Conservation (phyloP, 768 basidiomycete species). For the Lepiota brunneoincarnata region DNA sequence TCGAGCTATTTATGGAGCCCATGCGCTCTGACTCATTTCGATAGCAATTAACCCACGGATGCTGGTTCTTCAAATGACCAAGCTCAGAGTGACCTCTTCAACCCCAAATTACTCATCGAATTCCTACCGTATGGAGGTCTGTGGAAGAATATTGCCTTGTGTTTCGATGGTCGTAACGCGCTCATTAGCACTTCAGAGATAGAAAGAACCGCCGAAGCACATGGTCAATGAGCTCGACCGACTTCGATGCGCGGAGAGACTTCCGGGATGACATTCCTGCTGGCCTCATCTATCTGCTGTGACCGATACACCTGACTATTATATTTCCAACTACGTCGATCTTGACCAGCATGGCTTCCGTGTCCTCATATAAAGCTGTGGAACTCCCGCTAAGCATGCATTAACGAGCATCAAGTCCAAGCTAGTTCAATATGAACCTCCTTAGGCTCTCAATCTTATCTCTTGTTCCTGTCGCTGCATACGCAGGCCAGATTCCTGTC, state of each 20-base stretch:
- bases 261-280: not conserved
- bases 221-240: not conserved
- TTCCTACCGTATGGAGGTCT: too few relatives aligned
- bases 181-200: not conserved
- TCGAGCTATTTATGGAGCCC: not conserved
- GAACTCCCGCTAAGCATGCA: not conserved
- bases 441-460: constrained; percentile 1
- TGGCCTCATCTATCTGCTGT: not conserved
- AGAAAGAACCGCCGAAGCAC: not conserved
- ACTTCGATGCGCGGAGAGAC: not conserved
- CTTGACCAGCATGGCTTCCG: not conserved
- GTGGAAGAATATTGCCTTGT: too few relatives aligned
- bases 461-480: not conserved
- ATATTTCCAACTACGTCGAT: not conserved
- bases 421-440: not conserved
- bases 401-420: not conserved
- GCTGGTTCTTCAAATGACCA: not conserved
- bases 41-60: not conserved
- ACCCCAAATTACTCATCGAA: too few relatives aligned
- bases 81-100: too few relatives aligned
- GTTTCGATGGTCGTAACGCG: too few relatives aligned
- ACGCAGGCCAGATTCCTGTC: constrained; percentile 42
- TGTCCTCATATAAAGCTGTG: not conserved
- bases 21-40: not conserved
- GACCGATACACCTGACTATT: not conserved